phyloP scores from a whole-genome alignment of 768 basidiomycete species.

The Podaxis sp. region DNA sequence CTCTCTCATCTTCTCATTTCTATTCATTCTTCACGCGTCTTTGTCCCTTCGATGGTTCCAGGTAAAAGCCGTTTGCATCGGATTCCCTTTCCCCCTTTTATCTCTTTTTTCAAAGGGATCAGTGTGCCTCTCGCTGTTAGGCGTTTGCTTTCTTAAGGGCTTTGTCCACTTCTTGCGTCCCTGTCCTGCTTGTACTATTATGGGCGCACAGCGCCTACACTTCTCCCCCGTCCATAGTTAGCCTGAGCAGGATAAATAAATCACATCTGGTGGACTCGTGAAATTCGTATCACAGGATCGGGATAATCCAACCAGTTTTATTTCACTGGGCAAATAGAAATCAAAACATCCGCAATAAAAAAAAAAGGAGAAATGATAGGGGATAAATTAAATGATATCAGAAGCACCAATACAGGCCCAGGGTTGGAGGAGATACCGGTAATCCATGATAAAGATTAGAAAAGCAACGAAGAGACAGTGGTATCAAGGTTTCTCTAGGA shows the following conservation, averaged over 20 bases:
- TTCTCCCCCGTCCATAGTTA: too few relatives aligned
- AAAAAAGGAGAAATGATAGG: not conserved
- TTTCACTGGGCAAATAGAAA: not conserved
- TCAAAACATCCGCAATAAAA: not conserved
- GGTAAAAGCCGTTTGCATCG: not conserved
- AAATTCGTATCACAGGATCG: not conserved
- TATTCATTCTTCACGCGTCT: constrained; percentile 9
- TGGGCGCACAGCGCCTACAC: too few relatives aligned
- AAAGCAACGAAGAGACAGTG: not conserved
- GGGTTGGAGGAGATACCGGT: not conserved
- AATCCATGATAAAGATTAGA: not conserved
- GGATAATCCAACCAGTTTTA: not conserved
- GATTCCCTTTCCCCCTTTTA: not conserved
- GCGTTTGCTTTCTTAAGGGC: not conserved
- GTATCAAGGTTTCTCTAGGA: constrained; percentile 1
- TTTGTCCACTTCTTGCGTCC: not conserved
- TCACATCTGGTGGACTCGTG: not conserved
- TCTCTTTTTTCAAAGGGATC: not conserved
- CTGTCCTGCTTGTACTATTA: not conserved
- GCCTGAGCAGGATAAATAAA: not conserved
- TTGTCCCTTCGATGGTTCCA: not conserved
- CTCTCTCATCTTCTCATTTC: not conserved
- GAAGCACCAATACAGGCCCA: not conserved
- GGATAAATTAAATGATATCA: not conserved
- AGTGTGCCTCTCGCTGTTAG: not conserved